phyloP scores from a whole-genome alignment of 768 basidiomycete species.

The Lactifluus volemus region DNA sequence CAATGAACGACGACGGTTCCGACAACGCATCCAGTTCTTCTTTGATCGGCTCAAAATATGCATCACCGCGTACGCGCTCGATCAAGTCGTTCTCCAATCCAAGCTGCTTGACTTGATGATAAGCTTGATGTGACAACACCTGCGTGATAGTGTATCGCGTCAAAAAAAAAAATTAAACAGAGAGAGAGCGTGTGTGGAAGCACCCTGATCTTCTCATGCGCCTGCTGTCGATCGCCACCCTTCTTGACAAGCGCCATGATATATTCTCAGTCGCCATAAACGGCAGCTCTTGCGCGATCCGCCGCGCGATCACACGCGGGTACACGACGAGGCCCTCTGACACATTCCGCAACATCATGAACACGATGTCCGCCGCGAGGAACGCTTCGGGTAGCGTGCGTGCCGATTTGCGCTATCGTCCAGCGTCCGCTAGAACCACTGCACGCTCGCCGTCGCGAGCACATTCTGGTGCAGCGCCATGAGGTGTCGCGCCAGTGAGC shows the following conservation, averaged over 20 bases:
- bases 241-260: conserved; percentile 98
- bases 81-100: conserved; percentile 96
- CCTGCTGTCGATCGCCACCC: conserved; percentile 92
- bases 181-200: conserved; percentile 21
- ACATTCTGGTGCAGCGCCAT: conserved; percentile 96
- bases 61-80: conserved; percentile 66
- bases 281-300: conserved; percentile 90
- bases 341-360: conserved; percentile 93
- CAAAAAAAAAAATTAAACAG: neutral
- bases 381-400: conserved; percentile 95
- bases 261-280: conserved; percentile 99
- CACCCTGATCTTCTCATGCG: conserved; percentile 91
- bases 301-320: conserved; percentile 87
- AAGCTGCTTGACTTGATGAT: conserved; percentile 86
- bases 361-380: conserved; percentile 91
- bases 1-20: conserved; percentile 84
- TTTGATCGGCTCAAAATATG: conserved; percentile 89
- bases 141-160: conserved; percentile 20
- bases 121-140: conserved; percentile 94
- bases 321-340: conserved; percentile 99
- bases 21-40: conserved; percentile 67
- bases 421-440: conserved; percentile 98
- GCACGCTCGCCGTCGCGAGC: conserved; percentile 87
- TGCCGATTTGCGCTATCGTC: conserved; percentile 94
- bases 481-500: conserved; percentile 87